phyloP scores from a whole-genome alignment of 805 yeast species.

The Candida koratica region DNA sequence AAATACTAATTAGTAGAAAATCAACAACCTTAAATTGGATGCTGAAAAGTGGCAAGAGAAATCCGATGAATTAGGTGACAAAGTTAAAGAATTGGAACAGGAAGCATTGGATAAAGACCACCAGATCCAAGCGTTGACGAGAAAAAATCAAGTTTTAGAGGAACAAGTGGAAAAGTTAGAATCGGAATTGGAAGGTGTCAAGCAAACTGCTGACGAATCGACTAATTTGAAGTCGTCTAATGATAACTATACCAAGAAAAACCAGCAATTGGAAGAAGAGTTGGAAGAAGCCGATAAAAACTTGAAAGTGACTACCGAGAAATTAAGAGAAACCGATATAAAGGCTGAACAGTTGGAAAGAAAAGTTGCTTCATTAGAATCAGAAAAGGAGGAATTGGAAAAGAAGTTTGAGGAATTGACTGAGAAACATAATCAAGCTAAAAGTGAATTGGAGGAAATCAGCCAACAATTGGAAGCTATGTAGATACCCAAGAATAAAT shows the following conservation, averaged over 20 bases:
- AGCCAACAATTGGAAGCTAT: constrained; percentile 88
- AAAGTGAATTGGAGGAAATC: constrained; percentile 94
- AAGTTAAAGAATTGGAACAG: constrained; percentile 88
- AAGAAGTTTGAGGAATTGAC: constrained; percentile 84
- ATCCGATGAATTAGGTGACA: constrained; percentile 78
- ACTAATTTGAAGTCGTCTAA: constrained; percentile 83
- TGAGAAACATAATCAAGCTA: constrained; percentile 75
- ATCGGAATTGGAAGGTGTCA: constrained; percentile 65
- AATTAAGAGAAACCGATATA: constrained; percentile 91
- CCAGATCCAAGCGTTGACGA: constrained; percentile 86
- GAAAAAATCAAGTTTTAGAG: constrained; percentile 88
- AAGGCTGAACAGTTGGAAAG: constrained; percentile 95
- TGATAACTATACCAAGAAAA: constrained; percentile 87
- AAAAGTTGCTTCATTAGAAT: constrained; percentile 85
- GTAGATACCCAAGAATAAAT: constrained; percentile 22
- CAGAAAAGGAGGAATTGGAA: constrained; percentile 89
- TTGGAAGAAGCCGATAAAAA: constrained; percentile 86
- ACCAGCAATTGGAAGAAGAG: constrained; percentile 83
- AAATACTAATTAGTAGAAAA: constrained; percentile 51
- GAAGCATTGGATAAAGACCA: constrained; percentile 89
- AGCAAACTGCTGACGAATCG: constrained; percentile 87
- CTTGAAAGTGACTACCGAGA: constrained; percentile 88
- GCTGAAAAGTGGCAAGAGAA: constrained; percentile 97
- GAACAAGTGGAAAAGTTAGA: constrained; percentile 78
- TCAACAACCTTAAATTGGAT: constrained; percentile 84